Evolutionary conservation across 2,329 filamentous ascomycete genomes (phyloP).

Genomic region (Hypoxylon sp.): DNA sequence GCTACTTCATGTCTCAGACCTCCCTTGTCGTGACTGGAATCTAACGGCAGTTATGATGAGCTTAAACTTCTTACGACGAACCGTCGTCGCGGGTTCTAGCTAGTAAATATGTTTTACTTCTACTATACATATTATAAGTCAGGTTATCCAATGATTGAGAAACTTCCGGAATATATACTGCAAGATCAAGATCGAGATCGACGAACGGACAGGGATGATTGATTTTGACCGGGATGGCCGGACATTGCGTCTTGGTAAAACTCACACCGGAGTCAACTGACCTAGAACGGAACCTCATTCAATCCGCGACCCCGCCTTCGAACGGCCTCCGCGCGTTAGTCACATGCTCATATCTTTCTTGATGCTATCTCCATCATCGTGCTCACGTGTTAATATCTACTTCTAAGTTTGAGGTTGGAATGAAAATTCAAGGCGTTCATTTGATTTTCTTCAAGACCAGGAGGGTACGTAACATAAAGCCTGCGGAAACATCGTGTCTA

Average conservation of each 20-base stretch:
- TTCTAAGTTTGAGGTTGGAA: not conserved
- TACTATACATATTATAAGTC: not conserved
- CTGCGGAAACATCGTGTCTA: too few relatives aligned
- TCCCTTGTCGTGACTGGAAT: conserved; percentile 11
- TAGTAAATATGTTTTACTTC: not conserved
- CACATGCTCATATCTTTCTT: not conserved
- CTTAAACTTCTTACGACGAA: conserved; percentile 11
- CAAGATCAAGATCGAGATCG: conserved; percentile 1
- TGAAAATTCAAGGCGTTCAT: not conserved
- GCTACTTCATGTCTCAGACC: conserved; percentile 27
- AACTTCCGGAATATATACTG: not conserved
- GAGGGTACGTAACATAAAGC: not conserved
- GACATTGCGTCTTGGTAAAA: not conserved
- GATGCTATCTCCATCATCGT: not conserved
- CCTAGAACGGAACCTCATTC: not conserved
- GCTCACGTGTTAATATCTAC: not conserved
- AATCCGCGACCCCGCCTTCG: not conserved
- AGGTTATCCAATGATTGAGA: not conserved
- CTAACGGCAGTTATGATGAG: conserved; percentile 24
- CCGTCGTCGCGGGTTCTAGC: not conserved
- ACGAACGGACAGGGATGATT: not conserved
- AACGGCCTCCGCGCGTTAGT: not conserved
- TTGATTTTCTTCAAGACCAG: not conserved
- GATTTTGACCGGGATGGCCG: not conserved
- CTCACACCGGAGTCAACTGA: not conserved